Conservation (phyloP, 345 rosid genomes). For the Hypericum perforatum region DNA sequence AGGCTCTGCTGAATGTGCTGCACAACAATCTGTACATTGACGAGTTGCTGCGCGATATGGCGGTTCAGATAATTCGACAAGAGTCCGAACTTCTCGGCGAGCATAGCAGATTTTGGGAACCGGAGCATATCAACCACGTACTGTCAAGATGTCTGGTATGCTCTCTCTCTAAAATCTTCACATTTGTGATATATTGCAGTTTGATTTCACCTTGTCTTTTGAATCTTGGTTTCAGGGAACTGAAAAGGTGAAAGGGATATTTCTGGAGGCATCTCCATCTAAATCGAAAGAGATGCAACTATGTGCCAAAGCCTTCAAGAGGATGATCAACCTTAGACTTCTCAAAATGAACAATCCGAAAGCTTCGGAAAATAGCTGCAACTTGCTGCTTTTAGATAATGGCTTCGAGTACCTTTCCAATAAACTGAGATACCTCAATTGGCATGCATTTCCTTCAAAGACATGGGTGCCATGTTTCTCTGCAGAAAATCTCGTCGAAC, state of each 20-base stretch:
- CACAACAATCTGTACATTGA: conserved; percentile 1
- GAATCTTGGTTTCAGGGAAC: conserved; percentile 15
- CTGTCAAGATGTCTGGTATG: conserved; percentile 16
- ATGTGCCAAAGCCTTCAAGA: conserved; percentile 1
- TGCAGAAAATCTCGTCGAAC: conserved; percentile 2
- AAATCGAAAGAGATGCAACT: conserved; percentile 1
- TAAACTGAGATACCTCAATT: conserved; percentile 4
- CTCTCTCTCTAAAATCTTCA: no score
- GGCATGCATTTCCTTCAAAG: background rate
- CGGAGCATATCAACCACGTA: conserved; percentile 14
- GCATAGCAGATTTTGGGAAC: conserved; percentile 14
- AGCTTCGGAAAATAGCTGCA: no score
- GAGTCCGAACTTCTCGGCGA: conserved; percentile 12
- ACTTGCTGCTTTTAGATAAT: background rate
- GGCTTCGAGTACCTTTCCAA: background rate
- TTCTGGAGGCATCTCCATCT: conserved; percentile 13
- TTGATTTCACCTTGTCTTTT: background rate
- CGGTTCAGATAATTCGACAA: conserved; percentile 2
- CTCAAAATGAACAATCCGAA: background rate
- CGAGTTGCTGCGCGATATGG: conserved; percentile 5
- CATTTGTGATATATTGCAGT: no score
- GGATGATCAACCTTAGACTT: conserved; percentile 7
- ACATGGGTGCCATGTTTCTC: background rate
- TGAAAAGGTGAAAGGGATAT: conserved; percentile 21
- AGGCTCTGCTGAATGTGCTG: conserved; percentile 1